Evolutionary conservation across 1,284 basidiomycete genomes (phyloP).

Genomic region (Rhodotorula sp.): DNA sequence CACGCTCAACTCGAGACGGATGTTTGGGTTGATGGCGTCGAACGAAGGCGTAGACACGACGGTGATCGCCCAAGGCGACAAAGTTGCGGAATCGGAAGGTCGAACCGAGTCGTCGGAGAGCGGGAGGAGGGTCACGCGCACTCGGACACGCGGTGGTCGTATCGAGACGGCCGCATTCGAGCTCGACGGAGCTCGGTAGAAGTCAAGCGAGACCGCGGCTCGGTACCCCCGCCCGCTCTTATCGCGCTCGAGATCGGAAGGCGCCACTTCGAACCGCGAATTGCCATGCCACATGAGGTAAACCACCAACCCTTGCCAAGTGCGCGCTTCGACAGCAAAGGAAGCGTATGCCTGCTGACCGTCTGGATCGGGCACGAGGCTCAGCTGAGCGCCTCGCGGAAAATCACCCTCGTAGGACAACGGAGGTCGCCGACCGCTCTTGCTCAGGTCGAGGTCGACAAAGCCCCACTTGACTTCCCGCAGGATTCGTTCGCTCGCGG

Average conservation of each 20-base stretch:
- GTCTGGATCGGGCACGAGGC: constrained; percentile 44
- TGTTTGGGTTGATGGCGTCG: constrained; percentile 18
- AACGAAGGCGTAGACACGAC: constrained; percentile 11
- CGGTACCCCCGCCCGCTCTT: constrained; percentile 18
- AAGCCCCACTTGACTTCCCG: constrained; percentile 28
- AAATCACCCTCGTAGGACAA: constrained; percentile 31
- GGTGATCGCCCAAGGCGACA: not conserved
- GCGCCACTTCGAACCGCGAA: constrained; percentile 34
- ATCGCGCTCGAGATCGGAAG: constrained; percentile 26
- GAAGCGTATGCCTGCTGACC: constrained; percentile 45
- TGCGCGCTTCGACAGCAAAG: constrained; percentile 36
- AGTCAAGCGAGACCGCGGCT: constrained; percentile 22
- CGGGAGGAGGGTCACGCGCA: constrained; percentile 27
- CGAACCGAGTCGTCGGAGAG: not conserved
- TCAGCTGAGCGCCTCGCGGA: constrained; percentile 30
- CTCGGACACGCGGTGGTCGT: constrained; percentile 19
- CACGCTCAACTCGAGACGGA: constrained; percentile 19
- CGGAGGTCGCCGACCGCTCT: constrained; percentile 9
- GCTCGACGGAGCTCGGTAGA: constrained; percentile 22
- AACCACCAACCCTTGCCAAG: constrained; percentile 28
- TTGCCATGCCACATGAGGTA: constrained; percentile 38
- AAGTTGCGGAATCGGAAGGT: not conserved
- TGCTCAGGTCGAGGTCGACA: constrained; percentile 5
- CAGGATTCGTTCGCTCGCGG: constrained; percentile 20
- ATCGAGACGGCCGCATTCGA: constrained; percentile 7